phyloP scores from a whole-genome alignment of 306 rosid genomes.

The Quercus variabilis region DNA sequence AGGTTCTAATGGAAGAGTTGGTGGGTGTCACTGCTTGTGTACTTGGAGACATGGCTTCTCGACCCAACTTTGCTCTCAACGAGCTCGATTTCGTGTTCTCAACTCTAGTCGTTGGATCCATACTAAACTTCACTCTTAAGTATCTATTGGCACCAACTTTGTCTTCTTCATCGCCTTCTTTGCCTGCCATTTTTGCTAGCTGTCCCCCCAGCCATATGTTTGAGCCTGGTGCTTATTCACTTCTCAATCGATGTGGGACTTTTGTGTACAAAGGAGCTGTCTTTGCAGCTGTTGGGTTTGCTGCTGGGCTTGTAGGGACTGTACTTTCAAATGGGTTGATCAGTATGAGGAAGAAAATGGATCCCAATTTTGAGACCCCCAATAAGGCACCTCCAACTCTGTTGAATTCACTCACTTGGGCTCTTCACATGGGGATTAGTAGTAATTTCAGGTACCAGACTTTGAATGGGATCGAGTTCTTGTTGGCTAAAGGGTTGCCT shows the following conservation, averaged over 20 bases:
- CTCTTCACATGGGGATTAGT: slow-evolving; percentile 82
- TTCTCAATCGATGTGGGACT: slow-evolving; percentile 61
- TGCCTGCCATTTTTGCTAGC: slow-evolving; percentile 62
- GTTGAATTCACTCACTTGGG: slow-evolving; percentile 83
- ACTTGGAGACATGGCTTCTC: slow-evolving; percentile 92
- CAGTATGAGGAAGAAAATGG: slow-evolving; percentile 76
- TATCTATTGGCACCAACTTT: slow-evolving; percentile 79
- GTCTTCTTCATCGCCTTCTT: slow-evolving; percentile 36
- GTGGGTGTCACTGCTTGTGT: slow-evolving; percentile 92
- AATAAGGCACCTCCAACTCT: slow-evolving; percentile 82
- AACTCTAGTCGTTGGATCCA: slow-evolving; percentile 93
- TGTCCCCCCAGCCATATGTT: slow-evolving; percentile 96
- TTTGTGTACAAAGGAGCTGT: slow-evolving; percentile 69
- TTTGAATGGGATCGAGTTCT: slow-evolving; percentile 66
- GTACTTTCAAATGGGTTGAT: slow-evolving; percentile 79
- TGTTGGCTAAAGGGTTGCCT: slow-evolving; percentile 63
- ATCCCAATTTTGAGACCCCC: slow-evolving; percentile 79
- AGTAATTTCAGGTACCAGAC: slow-evolving; percentile 90
- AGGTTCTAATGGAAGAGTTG: slow-evolving; percentile 90
- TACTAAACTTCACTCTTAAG: slow-evolving; percentile 87
- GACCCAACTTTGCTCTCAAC: slow-evolving; percentile 93
- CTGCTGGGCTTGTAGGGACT: slow-evolving; percentile 78
- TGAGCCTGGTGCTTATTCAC: slow-evolving; percentile 62
- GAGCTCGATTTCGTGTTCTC: slow-evolving; percentile 96
- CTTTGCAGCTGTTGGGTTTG: slow-evolving; percentile 78